Conservation (phyloP, 2,329 filamentous ascomycete species). For the Malbranchea zuffiana region DNA sequence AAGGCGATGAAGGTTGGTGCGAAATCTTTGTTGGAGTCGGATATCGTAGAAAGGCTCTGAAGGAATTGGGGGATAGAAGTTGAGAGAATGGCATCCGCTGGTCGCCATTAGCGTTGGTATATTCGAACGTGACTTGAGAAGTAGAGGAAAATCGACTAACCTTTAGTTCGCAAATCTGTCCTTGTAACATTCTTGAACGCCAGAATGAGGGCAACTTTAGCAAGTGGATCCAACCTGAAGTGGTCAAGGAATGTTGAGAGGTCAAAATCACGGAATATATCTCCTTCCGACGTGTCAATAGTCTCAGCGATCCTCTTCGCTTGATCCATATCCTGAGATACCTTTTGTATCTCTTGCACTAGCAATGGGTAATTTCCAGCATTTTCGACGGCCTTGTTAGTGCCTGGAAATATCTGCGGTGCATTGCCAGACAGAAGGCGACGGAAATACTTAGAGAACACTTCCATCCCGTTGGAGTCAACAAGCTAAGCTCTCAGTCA, state of each 20-base stretch:
- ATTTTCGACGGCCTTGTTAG: constrained; percentile 61
- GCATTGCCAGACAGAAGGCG: constrained; percentile 87
- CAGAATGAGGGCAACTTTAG: constrained; percentile 77
- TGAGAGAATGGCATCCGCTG: constrained; percentile 82
- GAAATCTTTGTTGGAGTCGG: constrained; percentile 54
- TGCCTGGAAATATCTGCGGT: constrained; percentile 74
- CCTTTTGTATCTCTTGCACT: constrained; percentile 72
- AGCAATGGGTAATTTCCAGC: constrained; percentile 76
- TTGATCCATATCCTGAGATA: constrained; percentile 68
- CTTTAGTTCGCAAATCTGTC: constrained; percentile 77
- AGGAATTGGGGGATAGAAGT: constrained; percentile 69
- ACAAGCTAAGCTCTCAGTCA: constrained; percentile 53
- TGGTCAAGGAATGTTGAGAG: constrained; percentile 92
- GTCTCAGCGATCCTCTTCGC: constrained; percentile 86
- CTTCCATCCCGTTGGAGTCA: constrained; percentile 98
- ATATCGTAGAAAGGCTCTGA: constrained; percentile 58
- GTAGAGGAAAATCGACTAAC: constrained; percentile 40
- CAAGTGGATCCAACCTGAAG: constrained; percentile 80
- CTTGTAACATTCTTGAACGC: constrained; percentile 78
- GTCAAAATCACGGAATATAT: constrained; percentile 92
- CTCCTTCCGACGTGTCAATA: constrained; percentile 79
- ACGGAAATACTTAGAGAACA: constrained; percentile 90
- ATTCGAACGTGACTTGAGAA: constrained; percentile 1
- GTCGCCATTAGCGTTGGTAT: constrained; percentile 9
- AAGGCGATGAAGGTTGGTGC: constrained; percentile 60